phyloP scores from a whole-genome alignment of 140 eudicot genomes.

The Anethum foeniculum region DNA sequence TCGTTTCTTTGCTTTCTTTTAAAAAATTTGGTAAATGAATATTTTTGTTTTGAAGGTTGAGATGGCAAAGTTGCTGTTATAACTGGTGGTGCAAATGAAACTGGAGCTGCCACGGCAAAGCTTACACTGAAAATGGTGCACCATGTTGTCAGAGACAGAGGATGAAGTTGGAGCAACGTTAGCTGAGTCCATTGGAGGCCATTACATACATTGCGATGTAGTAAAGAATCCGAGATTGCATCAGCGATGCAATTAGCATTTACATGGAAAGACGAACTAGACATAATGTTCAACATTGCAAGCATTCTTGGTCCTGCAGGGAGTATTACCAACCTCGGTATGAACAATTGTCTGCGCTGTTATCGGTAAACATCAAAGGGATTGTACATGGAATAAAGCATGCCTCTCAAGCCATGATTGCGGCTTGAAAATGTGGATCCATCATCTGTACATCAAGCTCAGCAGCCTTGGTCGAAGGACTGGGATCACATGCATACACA shows the following conservation, averaged over 20 bases:
- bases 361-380: no score
- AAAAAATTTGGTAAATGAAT: neutral
- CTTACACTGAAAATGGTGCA: slow-evolving; percentile 42
- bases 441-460: no score
- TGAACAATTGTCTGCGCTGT: slow-evolving; percentile 25
- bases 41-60: slow-evolving; percentile 21
- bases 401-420: no score
- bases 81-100: slow-evolving; percentile 60
- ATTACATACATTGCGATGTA: slow-evolving; percentile 53
- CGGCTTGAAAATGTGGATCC: no score
- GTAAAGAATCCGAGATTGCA: slow-evolving; percentile 47
- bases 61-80: slow-evolving; percentile 45
- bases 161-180: slow-evolving; percentile 41
- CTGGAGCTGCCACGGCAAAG: slow-evolving; percentile 46
- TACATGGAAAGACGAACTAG: slow-evolving; percentile 48
- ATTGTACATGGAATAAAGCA: no score
- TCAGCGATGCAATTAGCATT: slow-evolving; percentile 39
- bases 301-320: slow-evolving; percentile 35
- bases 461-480: no score
- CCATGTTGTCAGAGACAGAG: slow-evolving; percentile 41
- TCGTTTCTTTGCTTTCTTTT: neutral
- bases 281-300: slow-evolving; percentile 52
- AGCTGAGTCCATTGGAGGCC: slow-evolving; percentile 41
- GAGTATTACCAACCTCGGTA: slow-evolving; percentile 38
- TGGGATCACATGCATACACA: no score